A percentile compares a stretch with the other conserved stretches of the same genome.
phyloP scores from a whole-genome alignment of 257 asterid species.

The Lycium barbarum region DNA sequence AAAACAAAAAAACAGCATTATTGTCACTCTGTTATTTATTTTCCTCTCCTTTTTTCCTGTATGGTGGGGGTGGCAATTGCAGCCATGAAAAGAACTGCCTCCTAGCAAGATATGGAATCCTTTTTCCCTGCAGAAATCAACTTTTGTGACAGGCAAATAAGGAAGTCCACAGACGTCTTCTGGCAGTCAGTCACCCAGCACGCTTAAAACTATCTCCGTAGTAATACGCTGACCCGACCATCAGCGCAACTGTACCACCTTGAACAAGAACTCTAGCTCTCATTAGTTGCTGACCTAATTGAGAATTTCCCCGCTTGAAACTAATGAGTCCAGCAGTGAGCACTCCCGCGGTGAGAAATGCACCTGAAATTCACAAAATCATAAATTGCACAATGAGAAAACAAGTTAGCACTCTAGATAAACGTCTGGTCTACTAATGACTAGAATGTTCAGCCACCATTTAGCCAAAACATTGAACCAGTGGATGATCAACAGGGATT shows the following conservation, averaged over 20 bases:
- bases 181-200: not conserved
- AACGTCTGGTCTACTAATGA: not conserved
- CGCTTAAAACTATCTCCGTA: constrained; percentile 67
- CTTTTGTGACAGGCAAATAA: not conserved
- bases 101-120: constrained; percentile 21
- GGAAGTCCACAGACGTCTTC: not conserved
- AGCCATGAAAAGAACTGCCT: not conserved
- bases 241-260: constrained; percentile 94
- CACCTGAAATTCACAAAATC: constrained; percentile 60
- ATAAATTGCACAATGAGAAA: not conserved
- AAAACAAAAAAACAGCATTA: not conserved
- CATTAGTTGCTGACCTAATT: constrained; percentile 91
- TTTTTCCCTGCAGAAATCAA: not conserved
- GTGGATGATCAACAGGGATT: not conserved
- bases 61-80: not conserved
- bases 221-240: constrained; percentile 95
- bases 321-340: constrained; percentile 90
- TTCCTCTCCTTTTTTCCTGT: not conserved
- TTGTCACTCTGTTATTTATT: constrained; percentile 4
- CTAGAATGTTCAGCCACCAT: not conserved
- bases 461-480: not conserved
- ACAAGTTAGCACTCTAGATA: not conserved
- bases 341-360: constrained; percentile 91
- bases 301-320: constrained; percentile 84
- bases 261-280: constrained; percentile 98